Evolutionary conservation across 192 early-diverging fungal species (phyloP).

Genomic region (Phycomyces blakesleeanus): DNA sequence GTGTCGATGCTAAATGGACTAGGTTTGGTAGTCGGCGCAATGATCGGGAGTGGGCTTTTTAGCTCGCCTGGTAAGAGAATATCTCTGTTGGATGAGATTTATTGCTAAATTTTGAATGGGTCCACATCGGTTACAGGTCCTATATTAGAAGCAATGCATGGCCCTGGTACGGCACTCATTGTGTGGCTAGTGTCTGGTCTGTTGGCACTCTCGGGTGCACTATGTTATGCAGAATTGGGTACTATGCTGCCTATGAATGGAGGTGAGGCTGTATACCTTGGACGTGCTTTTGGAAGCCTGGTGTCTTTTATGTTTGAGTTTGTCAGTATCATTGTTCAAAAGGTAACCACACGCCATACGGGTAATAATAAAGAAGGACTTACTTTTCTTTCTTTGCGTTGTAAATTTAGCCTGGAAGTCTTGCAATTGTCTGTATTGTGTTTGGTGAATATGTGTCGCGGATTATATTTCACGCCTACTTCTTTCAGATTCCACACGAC

Average conservation of each 20-base stretch:
- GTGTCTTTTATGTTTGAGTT: slow-evolving; percentile 74
- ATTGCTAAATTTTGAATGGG: background rate
- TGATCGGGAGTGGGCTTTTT: slow-evolving; percentile 81
- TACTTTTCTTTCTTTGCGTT: slow-evolving; percentile 2
- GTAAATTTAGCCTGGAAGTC: slow-evolving; percentile 49
- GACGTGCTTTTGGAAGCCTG: slow-evolving; percentile 68
- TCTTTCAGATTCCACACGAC: slow-evolving; percentile 38
- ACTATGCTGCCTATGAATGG: slow-evolving; percentile 81
- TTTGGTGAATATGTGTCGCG: slow-evolving; percentile 74
- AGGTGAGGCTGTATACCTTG: slow-evolving; percentile 85
- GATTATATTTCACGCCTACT: slow-evolving; percentile 57
- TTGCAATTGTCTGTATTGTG: slow-evolving; percentile 73
- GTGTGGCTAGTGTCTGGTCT: slow-evolving; percentile 75
- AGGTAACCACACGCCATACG: too few species aligned
- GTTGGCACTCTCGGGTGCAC: slow-evolving; percentile 75
- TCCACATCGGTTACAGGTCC: slow-evolving; percentile 34
- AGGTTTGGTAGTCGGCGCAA: slow-evolving; percentile 66
- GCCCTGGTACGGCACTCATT: slow-evolving; percentile 65
- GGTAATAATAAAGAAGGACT: background rate
- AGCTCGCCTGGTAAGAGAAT: slow-evolving; percentile 59
- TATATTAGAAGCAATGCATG: slow-evolving; percentile 57
- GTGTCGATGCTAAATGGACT: slow-evolving; percentile 62
- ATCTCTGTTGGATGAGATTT: background rate
- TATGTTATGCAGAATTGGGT: slow-evolving; percentile 90
- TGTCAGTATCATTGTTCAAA: slow-evolving; percentile 54